A percentile compares a stretch with the other conserved stretches of the same genome.
These are phyloP conservation scores for Botryobasidium botryosum DNA, from an alignment of 768 basidiomycete species.

Conservation along the genomic window DNA sequence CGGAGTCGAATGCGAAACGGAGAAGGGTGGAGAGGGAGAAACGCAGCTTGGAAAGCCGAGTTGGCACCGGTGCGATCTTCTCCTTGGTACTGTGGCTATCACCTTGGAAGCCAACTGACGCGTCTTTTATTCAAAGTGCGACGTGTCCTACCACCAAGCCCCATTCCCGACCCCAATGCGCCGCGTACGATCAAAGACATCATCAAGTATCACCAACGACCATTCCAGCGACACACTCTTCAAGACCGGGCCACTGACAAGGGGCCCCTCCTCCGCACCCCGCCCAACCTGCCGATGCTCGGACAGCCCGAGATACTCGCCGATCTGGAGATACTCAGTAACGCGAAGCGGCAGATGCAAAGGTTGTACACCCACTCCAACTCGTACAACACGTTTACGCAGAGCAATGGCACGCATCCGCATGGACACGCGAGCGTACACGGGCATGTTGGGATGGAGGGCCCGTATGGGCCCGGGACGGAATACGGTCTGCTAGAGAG, in stretches of 20 bases:
- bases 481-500: neutral
- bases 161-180: neutral
- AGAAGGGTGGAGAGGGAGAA: conserved; percentile 74
- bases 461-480: neutral
- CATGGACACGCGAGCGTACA: too few species aligned
- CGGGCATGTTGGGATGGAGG: neutral
- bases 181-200: neutral
- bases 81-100: neutral
- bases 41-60: conserved; percentile 57
- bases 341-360: neutral
- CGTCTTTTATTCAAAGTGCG: neutral
- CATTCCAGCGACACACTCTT: neutral
- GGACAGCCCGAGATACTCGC: neutral
- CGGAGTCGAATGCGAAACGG: conserved; percentile 76
- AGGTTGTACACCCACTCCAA: too few species aligned
- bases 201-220: neutral
- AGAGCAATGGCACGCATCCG: too few species aligned
- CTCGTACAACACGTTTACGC: too few species aligned
- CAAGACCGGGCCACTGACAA: too few species aligned
- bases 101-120: too few species aligned
- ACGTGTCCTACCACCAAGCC: neutral
- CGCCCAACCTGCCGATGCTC: neutral
- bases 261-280: too few species aligned
- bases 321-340: neutral
- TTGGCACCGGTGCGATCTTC: conserved; percentile 36